Conservation (phyloP, 2,329 filamentous ascomycete genomes). For the Chaetomium sp. region DNA sequence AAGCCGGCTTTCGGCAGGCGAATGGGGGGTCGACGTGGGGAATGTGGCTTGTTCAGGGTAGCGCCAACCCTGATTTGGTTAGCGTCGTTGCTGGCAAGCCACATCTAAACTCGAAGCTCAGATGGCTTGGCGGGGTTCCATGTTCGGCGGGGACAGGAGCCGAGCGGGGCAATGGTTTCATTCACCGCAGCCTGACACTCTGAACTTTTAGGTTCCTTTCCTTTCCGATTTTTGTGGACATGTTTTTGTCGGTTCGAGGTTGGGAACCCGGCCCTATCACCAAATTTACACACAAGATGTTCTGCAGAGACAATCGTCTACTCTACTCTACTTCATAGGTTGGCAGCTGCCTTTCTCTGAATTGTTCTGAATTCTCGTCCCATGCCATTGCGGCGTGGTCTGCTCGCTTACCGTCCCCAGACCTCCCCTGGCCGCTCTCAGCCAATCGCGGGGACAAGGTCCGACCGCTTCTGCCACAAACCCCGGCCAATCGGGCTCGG, state of each 20-base stretch:
- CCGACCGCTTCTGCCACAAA: slow-evolving; percentile 35
- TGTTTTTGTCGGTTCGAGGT: neutral
- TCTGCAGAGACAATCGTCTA: neutral
- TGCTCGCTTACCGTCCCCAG: slow-evolving; percentile 23
- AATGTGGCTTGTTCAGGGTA: neutral
- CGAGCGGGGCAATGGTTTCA: neutral
- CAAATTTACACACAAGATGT: neutral
- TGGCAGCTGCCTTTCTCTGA: neutral
- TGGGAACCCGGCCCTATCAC: neutral
- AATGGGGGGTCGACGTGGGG: neutral
- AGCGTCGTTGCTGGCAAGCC: neutral
- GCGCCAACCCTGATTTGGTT: slow-evolving; percentile 1
- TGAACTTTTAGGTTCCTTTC: neutral
- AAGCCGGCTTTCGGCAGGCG: slow-evolving; percentile 3
- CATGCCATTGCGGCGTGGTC: neutral
- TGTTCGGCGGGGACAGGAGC: neutral
- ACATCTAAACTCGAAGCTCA: neutral
- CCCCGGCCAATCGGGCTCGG: slow-evolving; percentile 38
- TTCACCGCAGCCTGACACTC: neutral
- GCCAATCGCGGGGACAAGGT: slow-evolving; percentile 30
- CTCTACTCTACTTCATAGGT: neutral
- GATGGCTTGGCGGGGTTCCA: neutral
- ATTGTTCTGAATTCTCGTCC: neutral
- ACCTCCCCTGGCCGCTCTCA: slow-evolving; percentile 20
- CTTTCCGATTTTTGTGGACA: neutral